Evolutionary conservation across 2,329 filamentous ascomycete species (phyloP), one percentile per base, ranked within the genome.

Genomic region (Penicillium hesseltinei): DNA sequence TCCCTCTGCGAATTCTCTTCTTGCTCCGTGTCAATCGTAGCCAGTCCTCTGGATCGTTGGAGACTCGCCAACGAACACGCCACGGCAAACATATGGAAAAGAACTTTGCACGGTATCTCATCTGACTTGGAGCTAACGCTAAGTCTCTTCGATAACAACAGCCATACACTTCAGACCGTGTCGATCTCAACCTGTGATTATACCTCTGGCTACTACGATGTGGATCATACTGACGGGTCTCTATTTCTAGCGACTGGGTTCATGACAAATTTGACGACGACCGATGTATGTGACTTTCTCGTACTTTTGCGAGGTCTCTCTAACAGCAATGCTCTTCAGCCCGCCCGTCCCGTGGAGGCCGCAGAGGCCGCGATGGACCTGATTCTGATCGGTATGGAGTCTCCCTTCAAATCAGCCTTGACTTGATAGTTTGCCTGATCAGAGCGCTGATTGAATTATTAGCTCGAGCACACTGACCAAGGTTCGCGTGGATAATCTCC

Each of bases 181-280:
- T 77, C 58, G 76, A 80, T 60, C 65, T 80, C 59, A 76, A 79
- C 68, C 73, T 77, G 77, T 80, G 69, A 68, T 67, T 64, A 55
- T 46, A 11, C 51, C 40, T 54, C 21, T 46, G 42, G 15, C 29
- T 47, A 42, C 21, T 13, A 2, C 44, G 7, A 21, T 27, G 25
- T 36, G 46, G n/a, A 31, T 23, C 15, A 54, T 38, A 48, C 60
- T 61, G 57, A 59, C 47, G 23, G 47, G 36, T 33, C 52, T 52
- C 25, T 52, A n/a, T 57, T 54, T 56, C 61, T 67, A 91, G 91
- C 71, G 92, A 96, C 81, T 97, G 92, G 92, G 91, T 96, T 66
- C 92, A 97, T 74, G 91, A 96, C 78, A 90, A 87, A 72, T 96
- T 86, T 73, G 90, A 94, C 74, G 90, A 91, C 69, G 84, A 88